Evolutionary conservation across 2,329 filamentous ascomycete species (phyloP), one percentile per base, ranked within the genome.

Genomic region (Rhynchosporium graminicola): DNA sequence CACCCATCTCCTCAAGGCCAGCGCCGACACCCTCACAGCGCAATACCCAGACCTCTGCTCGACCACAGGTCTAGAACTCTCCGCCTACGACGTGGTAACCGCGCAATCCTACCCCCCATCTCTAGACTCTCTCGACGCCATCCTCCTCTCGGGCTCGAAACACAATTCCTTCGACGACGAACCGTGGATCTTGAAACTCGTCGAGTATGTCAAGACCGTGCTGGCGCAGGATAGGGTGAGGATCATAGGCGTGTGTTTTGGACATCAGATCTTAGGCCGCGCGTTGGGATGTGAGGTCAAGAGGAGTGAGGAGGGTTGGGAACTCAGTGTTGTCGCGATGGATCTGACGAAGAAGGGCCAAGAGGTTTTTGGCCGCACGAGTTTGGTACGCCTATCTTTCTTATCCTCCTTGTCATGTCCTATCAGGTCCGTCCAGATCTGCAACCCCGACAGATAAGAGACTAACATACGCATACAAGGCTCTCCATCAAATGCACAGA

Each of bases 401-500:
- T 2, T 33, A 13, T 20, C 10, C 55, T 28, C 13, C 9, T 33
- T 20, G 20, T 20, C 20, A 20, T 20, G 20, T 20, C 1, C 20
- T 20, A 20, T 20, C 20, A 20, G 20, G 20, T 20, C 20, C 5
- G 20, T 20, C 20, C 5, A 20, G 40, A 36, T 47, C 36, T 20
- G 6, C 13, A 47, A 33, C n/a, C 10, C 8, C 29, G 33, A 10
- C 1, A 10, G 5, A 36, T 10, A 36, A 10, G 6, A 6, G 33
- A 10, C 33, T 36, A 36, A 43, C 47, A 31, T 15, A 59, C 46
- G 5, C 29, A 47, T 56, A 88, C 42, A 59, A 90, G 87, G 81
- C 81, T 29, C 83, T 96, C 65, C 88, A 93, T 74, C 91, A 96
- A 76, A 94, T 96, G 90, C 92, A 97, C 76, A 85, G 87, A 67